Evolutionary conservation across 768 basidiomycete genomes (phyloP), one percentile per base, ranked within the genome.

Genomic region (Porphyrellus cyaneotinctus): DNA sequence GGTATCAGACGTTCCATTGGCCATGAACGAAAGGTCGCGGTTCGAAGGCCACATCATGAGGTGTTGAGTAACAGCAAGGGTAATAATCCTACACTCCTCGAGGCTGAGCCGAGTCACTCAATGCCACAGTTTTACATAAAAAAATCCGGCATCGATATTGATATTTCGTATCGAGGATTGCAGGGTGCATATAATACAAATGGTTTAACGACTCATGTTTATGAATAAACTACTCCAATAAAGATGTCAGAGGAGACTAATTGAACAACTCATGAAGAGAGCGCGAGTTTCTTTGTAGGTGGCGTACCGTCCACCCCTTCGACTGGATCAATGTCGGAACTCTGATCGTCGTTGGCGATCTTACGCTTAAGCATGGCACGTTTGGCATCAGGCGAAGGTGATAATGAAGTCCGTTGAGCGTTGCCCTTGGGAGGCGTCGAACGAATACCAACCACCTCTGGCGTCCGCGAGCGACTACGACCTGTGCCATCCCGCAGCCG

Each of bases 401-500:
- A 81, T 48, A 67, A 61, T 42, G 78, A 76, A 41, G 72, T 73
- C 51, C 59, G 65, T 63, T 48, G 68, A 46, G 60, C 53, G 52
- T 48, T 52, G 36, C 60, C 52, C 53, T 64, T 71, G 20, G 74
- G 75, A 57, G 77, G 72, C 36, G 76, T 74, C 33, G 61, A 59
- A 47, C 73, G 74, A 23, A 60, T 51, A 45, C 65, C 60, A 54
- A 59, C 43, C 33, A 69, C 73, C 66, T 91, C 89, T 67, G 90
- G 90, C 18, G 90, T 91, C 62, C 78, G 78, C 60, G 86, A 84
- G 57, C 90, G 84, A 74, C 88, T 91, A 54, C 81, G 75, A 62
- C 63, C 64, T 12, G 75, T 66, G 63, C 88, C 84, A 71, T 73
- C 80, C 51, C 85, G 84, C 62, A 91, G 68, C 43, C 85, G 81